A percentile compares a stretch with the other conserved stretches of the same genome.
These are phyloP conservation scores for Phytopythium montanum DNA, from an alignment of 352 stramenopile species.

Conservation along the genomic window DNA sequence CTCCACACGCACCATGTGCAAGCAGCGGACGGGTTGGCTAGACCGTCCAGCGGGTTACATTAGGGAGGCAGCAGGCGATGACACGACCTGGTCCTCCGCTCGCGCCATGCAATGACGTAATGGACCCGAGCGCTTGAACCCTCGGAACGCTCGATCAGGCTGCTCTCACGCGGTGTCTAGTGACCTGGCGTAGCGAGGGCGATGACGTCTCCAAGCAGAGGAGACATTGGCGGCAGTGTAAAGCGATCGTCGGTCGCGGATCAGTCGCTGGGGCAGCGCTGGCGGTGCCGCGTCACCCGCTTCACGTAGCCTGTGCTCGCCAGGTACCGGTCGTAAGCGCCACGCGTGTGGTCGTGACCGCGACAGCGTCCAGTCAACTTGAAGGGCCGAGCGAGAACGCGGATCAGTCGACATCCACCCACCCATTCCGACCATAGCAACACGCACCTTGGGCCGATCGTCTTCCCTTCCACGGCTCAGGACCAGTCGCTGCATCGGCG, in stretches of 20 bases:
- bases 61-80: not conserved
- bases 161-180: too few species aligned
- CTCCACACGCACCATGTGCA: not conserved
- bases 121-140: conserved; percentile 1
- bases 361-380: conserved; percentile 7
- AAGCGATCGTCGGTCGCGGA: too few species aligned
- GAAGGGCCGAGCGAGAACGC: not conserved
- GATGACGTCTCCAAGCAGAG: not conserved
- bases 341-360: not conserved
- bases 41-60: not conserved
- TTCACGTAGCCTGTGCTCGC: conserved; percentile 52
- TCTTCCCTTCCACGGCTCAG: not conserved
- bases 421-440: not conserved
- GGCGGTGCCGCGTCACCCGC: conserved; percentile 24
- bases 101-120: conserved; percentile 4
- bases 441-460: not conserved
- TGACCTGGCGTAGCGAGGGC: too few species aligned
- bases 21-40: not conserved
- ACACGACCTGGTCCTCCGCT: not conserved
- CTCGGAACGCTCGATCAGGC: not conserved
- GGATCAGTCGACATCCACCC: not conserved
- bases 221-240: too few species aligned
- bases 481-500: not conserved
- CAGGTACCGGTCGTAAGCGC: conserved; percentile 44
- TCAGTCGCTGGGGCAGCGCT: conserved; percentile 5